These are phyloP conservation scores for Nicotiana benthamiana DNA, from an alignment of 257 asterid species.

Conservation along the genomic window DNA sequence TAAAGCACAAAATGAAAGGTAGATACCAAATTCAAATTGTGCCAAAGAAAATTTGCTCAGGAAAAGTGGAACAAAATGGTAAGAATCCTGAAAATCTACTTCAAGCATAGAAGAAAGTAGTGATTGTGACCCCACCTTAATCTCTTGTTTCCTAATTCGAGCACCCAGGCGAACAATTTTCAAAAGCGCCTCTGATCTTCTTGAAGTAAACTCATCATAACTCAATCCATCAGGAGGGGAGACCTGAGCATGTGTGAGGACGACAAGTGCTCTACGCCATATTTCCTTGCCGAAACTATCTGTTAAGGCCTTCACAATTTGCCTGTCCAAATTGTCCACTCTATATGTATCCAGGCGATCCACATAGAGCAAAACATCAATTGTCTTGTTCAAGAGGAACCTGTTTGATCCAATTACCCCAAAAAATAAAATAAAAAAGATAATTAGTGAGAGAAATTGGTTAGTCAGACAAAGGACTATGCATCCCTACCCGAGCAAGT, in stretches of 20 bases:
- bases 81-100: neutral
- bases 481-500: neutral
- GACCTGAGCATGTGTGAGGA: constrained; percentile 94
- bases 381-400: constrained; percentile 79
- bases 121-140: constrained; percentile 25
- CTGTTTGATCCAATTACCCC: constrained; percentile 43
- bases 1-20: neutral
- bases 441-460: neutral
- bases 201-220: constrained; percentile 71
- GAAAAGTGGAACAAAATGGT: neutral
- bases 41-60: neutral
- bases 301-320: constrained; percentile 75
- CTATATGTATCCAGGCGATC: constrained; percentile 95
- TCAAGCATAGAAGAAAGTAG: neutral
- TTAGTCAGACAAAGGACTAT: neutral
- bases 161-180: constrained; percentile 76
- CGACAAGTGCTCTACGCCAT: constrained; percentile 78
- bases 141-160: constrained; percentile 48
- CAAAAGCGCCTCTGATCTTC: constrained; percentile 76
- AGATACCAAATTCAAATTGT: neutral
- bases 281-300: constrained; percentile 76
- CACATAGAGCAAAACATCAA: constrained; percentile 91
- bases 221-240: constrained; percentile 94
- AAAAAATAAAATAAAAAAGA: neutral
- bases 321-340: constrained; percentile 89